Base-by-base conservation (phyloP, 148 eudicot species). In the Arctostaphylos glauca region DNA sequence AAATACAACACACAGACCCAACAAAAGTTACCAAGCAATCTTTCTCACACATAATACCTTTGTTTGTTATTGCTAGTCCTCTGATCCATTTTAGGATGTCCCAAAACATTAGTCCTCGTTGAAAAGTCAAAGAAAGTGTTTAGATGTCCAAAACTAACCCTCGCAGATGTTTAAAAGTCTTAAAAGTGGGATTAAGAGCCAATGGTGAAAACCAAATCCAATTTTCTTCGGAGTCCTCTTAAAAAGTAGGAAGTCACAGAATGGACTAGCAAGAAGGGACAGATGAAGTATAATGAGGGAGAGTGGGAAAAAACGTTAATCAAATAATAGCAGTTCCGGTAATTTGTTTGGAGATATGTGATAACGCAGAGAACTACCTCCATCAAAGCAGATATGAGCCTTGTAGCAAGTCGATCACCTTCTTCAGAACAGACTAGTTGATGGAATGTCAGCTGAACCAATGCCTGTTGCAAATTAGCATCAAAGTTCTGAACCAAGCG, bases 361-460 rank as follows among this genome's bases (percentile, higher is more conserved):
- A 44, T 54, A 85, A 18, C 23, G 16, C 74, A 48, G 3, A 77
- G 66, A 47, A 74, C 23, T 93, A 96, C 99, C 99, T 96, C 99
- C 98, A 96, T 94, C 78, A 96, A 87, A 72, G 97, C 90, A 87
- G 99, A 92, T 87, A 96, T 91, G 83, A 96, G 97, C 89, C 93
- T 88, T 31, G 98, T 93, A 25, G 98, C 95, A 89, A 96, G 85
- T 86, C 87, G 77, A 78, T 93, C 99, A 52, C 99, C 99, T 49
- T 94, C 97, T 82, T 94, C 99, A 72, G 98, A 91, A 85, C 98
- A 96, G 79, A 94, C 99, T 77, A 96, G 88, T 75, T 93, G 96
- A 83, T 92, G 95, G 81, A 96, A 96, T 60, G 98, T 94, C 81
- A 94, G 82, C 89, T 94, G 94, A 83, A 91, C 87, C 76, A 94